Conservation (phyloP, 495 filamentous ascomycete genomes). For the Hypoxylon lienhwacheense region DNA sequence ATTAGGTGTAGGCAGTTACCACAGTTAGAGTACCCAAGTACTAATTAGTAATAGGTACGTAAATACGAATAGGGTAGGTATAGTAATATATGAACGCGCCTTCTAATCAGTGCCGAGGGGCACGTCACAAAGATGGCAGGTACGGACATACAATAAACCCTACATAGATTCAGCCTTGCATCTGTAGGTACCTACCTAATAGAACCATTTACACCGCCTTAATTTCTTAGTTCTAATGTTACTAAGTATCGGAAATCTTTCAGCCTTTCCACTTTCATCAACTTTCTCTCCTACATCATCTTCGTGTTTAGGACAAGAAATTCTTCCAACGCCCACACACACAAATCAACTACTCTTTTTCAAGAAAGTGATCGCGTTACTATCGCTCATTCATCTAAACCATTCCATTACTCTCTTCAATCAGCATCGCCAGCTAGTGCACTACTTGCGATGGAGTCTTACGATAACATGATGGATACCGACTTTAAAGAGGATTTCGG, state of each 20-base stretch:
- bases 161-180: background rate
- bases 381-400: background rate
- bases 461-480: constrained; percentile 65
- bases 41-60: too few species aligned
- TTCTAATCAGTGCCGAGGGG: too few species aligned
- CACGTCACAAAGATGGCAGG: too few species aligned
- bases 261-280: constrained; percentile 41
- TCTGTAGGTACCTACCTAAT: background rate
- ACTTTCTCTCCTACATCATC: constrained; percentile 35
- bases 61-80: too few species aligned
- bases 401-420: constrained; percentile 10
- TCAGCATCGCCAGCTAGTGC: constrained; percentile 3
- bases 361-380: background rate
- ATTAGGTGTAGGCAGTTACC: too few species aligned
- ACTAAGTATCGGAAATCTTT: constrained; percentile 52
- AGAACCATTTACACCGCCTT: too few species aligned
- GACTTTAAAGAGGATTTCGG: constrained; percentile 57
- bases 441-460: constrained; percentile 57
- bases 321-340: too few species aligned
- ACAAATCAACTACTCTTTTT: background rate
- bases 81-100: too few species aligned
- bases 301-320: background rate
- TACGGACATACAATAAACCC: too few species aligned
- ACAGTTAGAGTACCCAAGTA: too few species aligned
- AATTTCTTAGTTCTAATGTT: too few species aligned